Conservation (phyloP, 257 asterid genomes). For the Petrea volubilis region DNA sequence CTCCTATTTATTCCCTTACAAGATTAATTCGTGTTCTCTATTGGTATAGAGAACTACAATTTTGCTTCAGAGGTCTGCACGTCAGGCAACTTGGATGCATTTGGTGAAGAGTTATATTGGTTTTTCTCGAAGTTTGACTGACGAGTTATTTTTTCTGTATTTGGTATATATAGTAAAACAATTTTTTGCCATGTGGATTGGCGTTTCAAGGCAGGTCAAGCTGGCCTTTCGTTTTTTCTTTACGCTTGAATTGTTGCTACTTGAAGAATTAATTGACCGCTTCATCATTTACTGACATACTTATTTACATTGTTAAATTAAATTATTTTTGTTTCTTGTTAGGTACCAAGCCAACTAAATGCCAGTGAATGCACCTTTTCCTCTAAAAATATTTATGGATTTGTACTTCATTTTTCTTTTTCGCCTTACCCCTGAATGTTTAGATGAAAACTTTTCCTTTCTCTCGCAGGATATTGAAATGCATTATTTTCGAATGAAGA, state of each 20-base stretch:
- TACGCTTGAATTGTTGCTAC: too few species aligned
- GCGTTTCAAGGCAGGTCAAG: too few species aligned
- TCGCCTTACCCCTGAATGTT: too few species aligned
- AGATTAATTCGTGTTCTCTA: constrained; percentile 11
- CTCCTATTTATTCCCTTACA: background rate
- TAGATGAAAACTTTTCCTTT: background rate
- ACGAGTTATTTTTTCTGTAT: background rate
- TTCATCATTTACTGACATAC: background rate
- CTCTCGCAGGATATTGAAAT: constrained; percentile 70
- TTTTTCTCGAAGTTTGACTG: background rate
- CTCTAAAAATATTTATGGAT: too few species aligned
- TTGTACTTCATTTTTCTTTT: too few species aligned
- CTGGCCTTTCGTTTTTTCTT: too few species aligned
- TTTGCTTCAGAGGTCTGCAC: constrained; percentile 89
- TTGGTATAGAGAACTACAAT: constrained; percentile 76
- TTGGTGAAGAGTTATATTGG: constrained; percentile 90
- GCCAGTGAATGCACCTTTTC: background rate
- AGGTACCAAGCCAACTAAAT: background rate
- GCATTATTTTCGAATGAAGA: constrained; percentile 82
- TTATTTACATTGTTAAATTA: background rate
- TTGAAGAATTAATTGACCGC: too few species aligned
- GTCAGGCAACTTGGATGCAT: constrained; percentile 94
- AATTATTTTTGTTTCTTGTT: constrained; percentile 4
- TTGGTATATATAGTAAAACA: too few species aligned
- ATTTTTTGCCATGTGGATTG: too few species aligned